Evolutionary conservation across 1,284 basidiomycete genomes (phyloP).

Genomic region (Malassezia globosa): DNA sequence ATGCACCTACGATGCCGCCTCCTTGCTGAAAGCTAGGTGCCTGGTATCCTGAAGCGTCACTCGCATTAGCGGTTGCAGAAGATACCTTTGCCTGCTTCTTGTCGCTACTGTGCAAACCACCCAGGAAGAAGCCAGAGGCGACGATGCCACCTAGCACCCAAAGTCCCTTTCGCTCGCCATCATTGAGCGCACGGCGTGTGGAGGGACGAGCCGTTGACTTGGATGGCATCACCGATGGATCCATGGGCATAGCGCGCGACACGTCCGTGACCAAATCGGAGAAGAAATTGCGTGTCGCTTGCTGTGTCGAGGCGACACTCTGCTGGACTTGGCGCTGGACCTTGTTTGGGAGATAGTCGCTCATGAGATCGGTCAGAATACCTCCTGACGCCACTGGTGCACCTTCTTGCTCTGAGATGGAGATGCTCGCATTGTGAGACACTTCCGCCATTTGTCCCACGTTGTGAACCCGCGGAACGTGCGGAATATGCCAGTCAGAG

Average conservation of each 20-base stretch:
- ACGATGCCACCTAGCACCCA: slow-evolving; percentile 55
- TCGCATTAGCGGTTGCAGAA: background rate
- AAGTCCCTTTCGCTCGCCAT: slow-evolving; percentile 54
- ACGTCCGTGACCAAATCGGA: background rate
- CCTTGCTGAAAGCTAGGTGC: slow-evolving; percentile 14
- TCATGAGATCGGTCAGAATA: background rate
- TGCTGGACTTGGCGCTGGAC: slow-evolving; percentile 8
- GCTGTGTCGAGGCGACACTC: background rate
- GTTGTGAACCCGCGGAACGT: slow-evolving; percentile 9
- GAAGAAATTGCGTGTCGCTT: background rate
- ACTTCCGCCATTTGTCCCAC: background rate
- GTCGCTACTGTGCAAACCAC: background rate
- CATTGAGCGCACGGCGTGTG: slow-evolving; percentile 50
- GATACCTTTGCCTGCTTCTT: background rate
- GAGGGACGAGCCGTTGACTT: slow-evolving; percentile 16
- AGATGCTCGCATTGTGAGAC: slow-evolving; percentile 5
- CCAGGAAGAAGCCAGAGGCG: slow-evolving; percentile 50
- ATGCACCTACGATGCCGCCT: slow-evolving; percentile 16
- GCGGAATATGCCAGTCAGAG: slow-evolving; percentile 7
- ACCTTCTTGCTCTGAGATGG: background rate
- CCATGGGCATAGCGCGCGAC: slow-evolving; percentile 9
- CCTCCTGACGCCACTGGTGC: background rate
- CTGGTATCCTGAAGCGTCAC: background rate
- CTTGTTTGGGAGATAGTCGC: background rate
- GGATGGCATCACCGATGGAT: slow-evolving; percentile 5